Base-by-base conservation (phyloP, 805 yeast genomes). In the Kurtzmaniella fragi region DNA sequence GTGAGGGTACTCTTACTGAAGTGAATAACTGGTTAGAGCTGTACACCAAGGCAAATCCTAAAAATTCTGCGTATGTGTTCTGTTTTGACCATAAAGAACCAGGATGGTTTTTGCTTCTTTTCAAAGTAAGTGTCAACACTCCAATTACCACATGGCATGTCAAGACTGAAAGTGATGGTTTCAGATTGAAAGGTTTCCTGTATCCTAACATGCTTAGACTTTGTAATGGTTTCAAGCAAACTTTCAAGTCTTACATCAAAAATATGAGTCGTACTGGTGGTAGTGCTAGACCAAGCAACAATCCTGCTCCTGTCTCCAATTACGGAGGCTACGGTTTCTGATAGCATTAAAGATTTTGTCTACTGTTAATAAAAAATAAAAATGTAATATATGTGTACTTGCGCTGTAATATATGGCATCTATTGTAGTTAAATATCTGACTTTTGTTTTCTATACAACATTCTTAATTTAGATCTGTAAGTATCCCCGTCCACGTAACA, bases 201-300 rank as follows among this genome's bases (percentile, higher is more conserved):
- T 93, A 93, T 57, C 91, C 96, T n/a, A 89, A 84, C 59, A 89
- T 91, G 72, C 79, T 79, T 46, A 77, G 83, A 42, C 73, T 93
- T 52, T 85, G 96, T 67, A 93, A 93, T 54, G 99, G 99, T 13
- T 93, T 93, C 80, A 93, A 93, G 70, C 84, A 82, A 45, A 63
- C 70, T 9, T 67, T 62, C 52, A 69, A 67, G 54, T 54, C 62
- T 27, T 59, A 59, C 40, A 56, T 62, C 16, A 50, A 32, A 48
- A 42, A 35, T 39, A 46, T 20, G 14, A 31, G 39, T 44, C 25
- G 43, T 13, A 53, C 47, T 25, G 45, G 43, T 25, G 37, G 48
- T 5, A 46, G 45, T 32, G 31, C 50, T n/a, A 42, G 53, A 32
- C 46, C 48, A n/a, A 38, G 44, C 10, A 44, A 42, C 29, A 45